Percentiles rank a stretch among this genome's conserved stretches.
Evolutionary conservation across 768 basidiomycete species (phyloP).

Genomic region (Butyriboletus loyo): DNA sequence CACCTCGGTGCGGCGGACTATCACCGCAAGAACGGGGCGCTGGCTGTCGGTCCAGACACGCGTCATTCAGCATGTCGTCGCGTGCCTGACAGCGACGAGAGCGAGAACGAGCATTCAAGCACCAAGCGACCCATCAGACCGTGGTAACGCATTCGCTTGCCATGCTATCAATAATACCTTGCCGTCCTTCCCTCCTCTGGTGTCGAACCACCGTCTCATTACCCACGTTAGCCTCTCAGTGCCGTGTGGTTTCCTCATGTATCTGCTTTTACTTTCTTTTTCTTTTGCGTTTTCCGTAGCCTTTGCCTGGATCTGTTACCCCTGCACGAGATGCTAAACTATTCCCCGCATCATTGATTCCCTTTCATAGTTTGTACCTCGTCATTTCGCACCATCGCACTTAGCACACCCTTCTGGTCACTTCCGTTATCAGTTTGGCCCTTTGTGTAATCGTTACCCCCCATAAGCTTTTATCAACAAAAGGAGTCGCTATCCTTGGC

Average conservation of each 20-base stretch:
- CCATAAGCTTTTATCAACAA: not conserved
- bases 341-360: conserved; percentile 19
- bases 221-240: not conserved
- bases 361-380: conserved; percentile 13
- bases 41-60: conserved; percentile 22
- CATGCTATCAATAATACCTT: not conserved
- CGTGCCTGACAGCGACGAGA: conserved; percentile 32
- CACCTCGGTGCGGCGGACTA: conserved; percentile 9
- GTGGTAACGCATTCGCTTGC: conserved; percentile 35
- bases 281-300: not conserved
- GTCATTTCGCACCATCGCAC: conserved; percentile 11
- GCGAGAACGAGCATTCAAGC: conserved; percentile 33
- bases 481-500: not conserved
- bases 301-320: conserved; percentile 10
- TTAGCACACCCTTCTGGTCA: not conserved
- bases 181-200: not conserved
- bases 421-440: not conserved
- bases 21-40: conserved; percentile 13
- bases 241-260: not conserved
- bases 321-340: conserved; percentile 7
- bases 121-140: conserved; percentile 42
- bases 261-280: not conserved
- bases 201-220: not conserved
- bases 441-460: conserved; percentile 8
- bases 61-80: conserved; percentile 27